Evolutionary conservation across 768 basidiomycete genomes (phyloP), one percentile per base, ranked within the genome.

Genomic region (Phallus indusiatus): DNA sequence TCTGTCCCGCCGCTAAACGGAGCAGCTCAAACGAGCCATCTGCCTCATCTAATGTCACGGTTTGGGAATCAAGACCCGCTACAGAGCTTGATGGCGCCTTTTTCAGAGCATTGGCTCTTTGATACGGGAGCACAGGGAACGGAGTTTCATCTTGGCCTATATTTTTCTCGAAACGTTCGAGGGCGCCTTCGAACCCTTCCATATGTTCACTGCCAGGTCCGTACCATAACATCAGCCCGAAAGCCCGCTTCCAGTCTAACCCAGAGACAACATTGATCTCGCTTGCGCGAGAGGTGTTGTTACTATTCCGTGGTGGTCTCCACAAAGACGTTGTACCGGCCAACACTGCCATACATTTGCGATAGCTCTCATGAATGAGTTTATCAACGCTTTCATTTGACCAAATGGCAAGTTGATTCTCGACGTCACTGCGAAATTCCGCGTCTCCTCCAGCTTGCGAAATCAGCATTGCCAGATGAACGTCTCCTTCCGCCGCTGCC

Each of bases 191-290:
- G 60, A 93, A 81, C 4, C 89, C 75, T 2, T 86, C 78, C 60
- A 88, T 81, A 63, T 65, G 56, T 22, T 61, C 22, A 20, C 91
- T 76, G 2, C 82, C 78, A 47, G 85, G 78, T 0, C 83, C 84
- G 69, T 85, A 97, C 96, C 96, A 99, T 34, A 98, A 73, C 61
- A 86, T 85, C 48, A 97, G 73, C 1, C 91, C 96, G 67, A 98
- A 90, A 0, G 86, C 85, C 18, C 93, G 83, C 69, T 93, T 94
- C 96, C 96, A 99, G 68, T 96, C 94, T 55, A 97, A 71, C 0
- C 82, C 88, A 55, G 84, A 74, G 17, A 83, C 76, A 5, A 96
- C 75, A 57, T 81, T 74, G 24, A 90, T 67, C 57, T 86, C 83
- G 35, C 12, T 75, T 68, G 67, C 77, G 77, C 50, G 79, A 80